Percentiles rank a stretch among this genome's conserved stretches.
phyloP scores from a whole-genome alignment of 148 eudicot genomes.

The Dysphania ambrosioides region DNA sequence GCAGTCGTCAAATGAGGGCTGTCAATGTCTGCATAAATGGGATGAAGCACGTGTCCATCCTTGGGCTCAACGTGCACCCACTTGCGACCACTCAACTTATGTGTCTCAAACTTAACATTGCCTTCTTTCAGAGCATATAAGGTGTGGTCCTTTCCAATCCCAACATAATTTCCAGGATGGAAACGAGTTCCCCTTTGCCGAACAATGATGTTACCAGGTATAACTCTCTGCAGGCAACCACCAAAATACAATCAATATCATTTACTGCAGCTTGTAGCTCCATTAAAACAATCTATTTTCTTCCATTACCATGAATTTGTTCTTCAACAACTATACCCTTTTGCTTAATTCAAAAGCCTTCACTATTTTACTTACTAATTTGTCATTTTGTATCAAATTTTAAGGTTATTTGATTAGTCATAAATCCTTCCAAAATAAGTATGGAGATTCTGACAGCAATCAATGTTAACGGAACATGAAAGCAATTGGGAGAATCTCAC shows the following conservation, averaged over 20 bases:
- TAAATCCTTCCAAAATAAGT: background rate
- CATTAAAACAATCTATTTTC: background rate
- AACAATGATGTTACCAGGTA: slow-evolving; percentile 81
- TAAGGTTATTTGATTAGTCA: background rate
- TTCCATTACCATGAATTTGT: background rate
- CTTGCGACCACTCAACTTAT: slow-evolving; percentile 74
- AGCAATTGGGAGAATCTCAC: background rate
- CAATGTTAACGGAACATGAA: background rate
- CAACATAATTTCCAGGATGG: slow-evolving; percentile 81
- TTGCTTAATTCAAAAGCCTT: background rate
- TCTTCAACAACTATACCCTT: background rate
- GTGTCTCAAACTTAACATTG: slow-evolving; percentile 66
- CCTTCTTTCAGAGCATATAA: slow-evolving; percentile 83
- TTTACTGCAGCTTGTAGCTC: background rate
- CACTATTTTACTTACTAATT: background rate
- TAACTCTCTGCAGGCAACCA: slow-evolving; percentile 53
- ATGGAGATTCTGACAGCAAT: background rate
- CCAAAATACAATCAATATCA: slow-evolving; percentile 5
- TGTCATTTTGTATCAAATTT: background rate
- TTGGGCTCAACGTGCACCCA: slow-evolving; percentile 92
- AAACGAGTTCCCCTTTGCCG: slow-evolving; percentile 81
- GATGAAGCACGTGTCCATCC: slow-evolving; percentile 79
- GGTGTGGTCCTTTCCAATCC: slow-evolving; percentile 89
- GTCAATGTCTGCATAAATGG: slow-evolving; percentile 44
- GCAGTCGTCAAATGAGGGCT: slow-evolving; percentile 19